Evolutionary conservation across 1,284 basidiomycete species (phyloP).

Genomic region (Omphalotus olearius): DNA sequence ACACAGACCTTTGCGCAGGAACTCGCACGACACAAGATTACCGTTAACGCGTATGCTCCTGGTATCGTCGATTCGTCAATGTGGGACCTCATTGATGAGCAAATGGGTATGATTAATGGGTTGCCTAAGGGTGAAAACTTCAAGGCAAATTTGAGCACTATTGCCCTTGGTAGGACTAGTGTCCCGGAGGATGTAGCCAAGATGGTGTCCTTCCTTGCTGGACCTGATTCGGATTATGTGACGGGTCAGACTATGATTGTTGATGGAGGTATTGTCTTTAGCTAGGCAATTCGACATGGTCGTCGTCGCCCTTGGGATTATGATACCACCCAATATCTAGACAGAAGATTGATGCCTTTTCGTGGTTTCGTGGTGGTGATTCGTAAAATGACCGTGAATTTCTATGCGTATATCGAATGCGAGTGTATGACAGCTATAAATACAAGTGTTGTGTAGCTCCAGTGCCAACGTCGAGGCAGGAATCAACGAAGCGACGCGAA

Average conservation of each 20-base stretch:
- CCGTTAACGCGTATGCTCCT: conserved; percentile 15
- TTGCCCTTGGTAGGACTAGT: conserved; percentile 12
- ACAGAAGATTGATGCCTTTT: too few species aligned
- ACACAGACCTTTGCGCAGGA: conserved; percentile 12
- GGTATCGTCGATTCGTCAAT: conserved; percentile 13
- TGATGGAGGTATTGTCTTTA: conserved; percentile 14
- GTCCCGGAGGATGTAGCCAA: conserved; percentile 14
- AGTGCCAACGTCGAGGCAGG: too few species aligned
- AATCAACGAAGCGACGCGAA: too few species aligned
- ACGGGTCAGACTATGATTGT: conserved; percentile 16
- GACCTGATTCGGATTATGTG: conserved; percentile 16
- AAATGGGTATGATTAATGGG: conserved; percentile 8
- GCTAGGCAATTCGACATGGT: background rate
- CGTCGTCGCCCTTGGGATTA: too few species aligned
- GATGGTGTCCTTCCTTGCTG: conserved; percentile 14
- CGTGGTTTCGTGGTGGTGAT: too few species aligned
- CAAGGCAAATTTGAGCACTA: conserved; percentile 1
- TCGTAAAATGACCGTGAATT: too few species aligned
- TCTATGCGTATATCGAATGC: too few species aligned
- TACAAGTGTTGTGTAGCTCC: too few species aligned
- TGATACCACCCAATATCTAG: too few species aligned
- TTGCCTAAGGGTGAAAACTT: conserved; percentile 11
- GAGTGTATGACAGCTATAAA: too few species aligned
- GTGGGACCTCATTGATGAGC: conserved; percentile 15
- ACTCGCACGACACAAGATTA: conserved; percentile 9